A percentile compares a stretch with the other conserved stretches of the same genome.
Evolutionary conservation across 1,284 basidiomycete genomes (phyloP).

Genomic region (Hemileia vastatrix): DNA sequence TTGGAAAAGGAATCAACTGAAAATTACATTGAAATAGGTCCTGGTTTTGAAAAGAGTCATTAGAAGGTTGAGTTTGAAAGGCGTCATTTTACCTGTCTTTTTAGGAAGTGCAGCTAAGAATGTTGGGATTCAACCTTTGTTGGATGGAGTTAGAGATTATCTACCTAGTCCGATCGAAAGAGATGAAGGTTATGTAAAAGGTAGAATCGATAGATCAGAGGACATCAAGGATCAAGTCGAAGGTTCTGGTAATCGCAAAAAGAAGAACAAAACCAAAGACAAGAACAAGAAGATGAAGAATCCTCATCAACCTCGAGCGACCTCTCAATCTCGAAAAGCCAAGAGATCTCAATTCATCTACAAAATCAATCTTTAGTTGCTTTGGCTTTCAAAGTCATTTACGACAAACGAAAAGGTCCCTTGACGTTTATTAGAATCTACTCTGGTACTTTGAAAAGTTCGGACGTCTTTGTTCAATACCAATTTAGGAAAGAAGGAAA

Average conservation of each 20-base stretch:
- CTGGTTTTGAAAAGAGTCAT: slow-evolving; percentile 50
- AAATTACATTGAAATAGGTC: slow-evolving; percentile 61
- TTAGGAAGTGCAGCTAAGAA: slow-evolving; percentile 73
- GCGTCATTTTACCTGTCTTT: slow-evolving; percentile 64
- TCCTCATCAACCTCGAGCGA: too few species aligned
- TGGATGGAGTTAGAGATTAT: slow-evolving; percentile 70
- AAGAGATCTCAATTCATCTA: slow-evolving; percentile 5
- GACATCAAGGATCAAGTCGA: slow-evolving; percentile 6
- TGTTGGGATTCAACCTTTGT: slow-evolving; percentile 66
- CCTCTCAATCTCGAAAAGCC: slow-evolving; percentile 52
- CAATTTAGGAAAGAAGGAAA: slow-evolving; percentile 60
- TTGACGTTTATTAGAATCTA: slow-evolving; percentile 85
- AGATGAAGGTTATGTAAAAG: neutral
- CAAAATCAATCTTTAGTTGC: slow-evolving; percentile 48
- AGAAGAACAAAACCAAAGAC: slow-evolving; percentile 33
- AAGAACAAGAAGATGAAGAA: slow-evolving; percentile 44
- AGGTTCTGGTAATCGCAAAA: slow-evolving; percentile 43
- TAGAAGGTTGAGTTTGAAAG: slow-evolving; percentile 57
- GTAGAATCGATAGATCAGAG: neutral
- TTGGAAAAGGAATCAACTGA: slow-evolving; percentile 26
- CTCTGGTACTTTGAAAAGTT: slow-evolving; percentile 53
- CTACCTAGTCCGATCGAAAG: slow-evolving; percentile 59
- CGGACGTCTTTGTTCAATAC: slow-evolving; percentile 58
- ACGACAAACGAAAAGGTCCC: slow-evolving; percentile 74
- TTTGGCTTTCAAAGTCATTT: slow-evolving; percentile 79